phyloP scores from a whole-genome alignment of 106 monocot species.

The Platanthera zijinensis region DNA sequence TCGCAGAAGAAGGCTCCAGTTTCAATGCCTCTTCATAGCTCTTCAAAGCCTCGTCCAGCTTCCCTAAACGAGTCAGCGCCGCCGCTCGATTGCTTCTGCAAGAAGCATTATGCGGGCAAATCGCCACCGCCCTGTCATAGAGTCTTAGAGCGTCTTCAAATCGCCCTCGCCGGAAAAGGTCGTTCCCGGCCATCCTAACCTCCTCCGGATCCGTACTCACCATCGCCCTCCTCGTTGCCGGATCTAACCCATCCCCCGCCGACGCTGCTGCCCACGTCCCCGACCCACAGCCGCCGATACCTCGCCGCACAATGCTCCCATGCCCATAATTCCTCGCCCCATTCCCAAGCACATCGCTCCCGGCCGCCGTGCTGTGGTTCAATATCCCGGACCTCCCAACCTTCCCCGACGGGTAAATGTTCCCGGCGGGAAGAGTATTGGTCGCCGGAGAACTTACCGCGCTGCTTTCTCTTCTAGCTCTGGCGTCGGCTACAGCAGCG shows the following conservation, averaged over 20 bases:
- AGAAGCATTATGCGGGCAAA: constrained; percentile 44
- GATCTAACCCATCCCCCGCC: constrained; percentile 6
- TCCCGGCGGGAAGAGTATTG: constrained; percentile 54
- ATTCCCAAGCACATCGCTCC: constrained; percentile 52
- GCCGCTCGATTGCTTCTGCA: constrained; percentile 72
- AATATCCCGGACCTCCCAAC: constrained; percentile 36
- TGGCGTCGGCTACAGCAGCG: constrained; percentile 7
- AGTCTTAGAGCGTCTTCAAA: constrained; percentile 54
- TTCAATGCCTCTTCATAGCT: constrained; percentile 64
- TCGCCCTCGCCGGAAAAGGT: constrained; percentile 50
- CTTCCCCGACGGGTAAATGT: constrained; percentile 76
- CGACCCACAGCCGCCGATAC: background rate
- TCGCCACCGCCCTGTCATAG: constrained; percentile 52
- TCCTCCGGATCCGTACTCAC: constrained; percentile 53
- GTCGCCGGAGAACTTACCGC: constrained; percentile 29
- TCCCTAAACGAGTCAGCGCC: constrained; percentile 41
- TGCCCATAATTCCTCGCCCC: constrained; percentile 75
- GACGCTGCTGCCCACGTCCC: background rate
- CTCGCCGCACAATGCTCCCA: constrained; percentile 57
- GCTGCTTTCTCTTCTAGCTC: constrained; percentile 14
- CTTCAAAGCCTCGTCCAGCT: constrained; percentile 51
- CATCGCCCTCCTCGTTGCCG: constrained; percentile 31
- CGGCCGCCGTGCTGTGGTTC: constrained; percentile 8
- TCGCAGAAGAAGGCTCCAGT: constrained; percentile 48
- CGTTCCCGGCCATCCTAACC: constrained; percentile 56